A percentile compares a stretch with the other conserved stretches of the same genome.
Conservation (phyloP, 78 protist genomes). For the Dictyostelium brefeldianum region DNA sequence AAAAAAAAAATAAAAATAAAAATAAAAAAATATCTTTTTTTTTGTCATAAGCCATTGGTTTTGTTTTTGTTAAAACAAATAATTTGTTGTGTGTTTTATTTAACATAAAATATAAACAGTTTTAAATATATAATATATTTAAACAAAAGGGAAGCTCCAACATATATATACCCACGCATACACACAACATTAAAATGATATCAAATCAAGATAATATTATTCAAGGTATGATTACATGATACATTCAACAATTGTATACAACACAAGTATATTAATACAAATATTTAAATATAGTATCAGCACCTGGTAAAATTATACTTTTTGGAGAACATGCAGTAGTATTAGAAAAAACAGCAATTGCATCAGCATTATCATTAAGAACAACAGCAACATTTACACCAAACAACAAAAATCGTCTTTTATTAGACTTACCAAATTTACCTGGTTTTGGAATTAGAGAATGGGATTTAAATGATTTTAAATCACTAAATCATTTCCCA, state of each 20-base stretch:
- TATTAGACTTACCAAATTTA: slow-evolving; percentile 42
- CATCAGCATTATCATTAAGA: slow-evolving; percentile 72
- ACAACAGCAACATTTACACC: slow-evolving; percentile 21
- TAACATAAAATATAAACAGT: too few species aligned
- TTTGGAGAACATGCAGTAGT: slow-evolving; percentile 92
- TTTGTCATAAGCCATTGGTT: too few species aligned
- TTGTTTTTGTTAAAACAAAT: too few species aligned
- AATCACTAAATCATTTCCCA: slow-evolving; percentile 13
- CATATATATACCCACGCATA: neutral
- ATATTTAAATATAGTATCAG: slow-evolving; percentile 44
- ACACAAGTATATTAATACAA: neutral
- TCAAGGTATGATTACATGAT: neutral
- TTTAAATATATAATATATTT: too few species aligned
- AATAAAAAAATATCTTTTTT: too few species aligned
- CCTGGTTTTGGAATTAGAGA: slow-evolving; percentile 11
- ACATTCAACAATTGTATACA: neutral
- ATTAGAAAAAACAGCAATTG: slow-evolving; percentile 83
- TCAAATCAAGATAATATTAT: neutral
- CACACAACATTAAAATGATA: neutral
- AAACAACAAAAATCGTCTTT: neutral
- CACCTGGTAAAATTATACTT: slow-evolving; percentile 89
- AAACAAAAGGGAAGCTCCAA: too few species aligned
- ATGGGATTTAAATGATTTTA: slow-evolving; percentile 21
- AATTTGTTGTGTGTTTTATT: too few species aligned
- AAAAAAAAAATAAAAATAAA: too few species aligned